phyloP scores from a whole-genome alignment of 2,329 filamentous ascomycete species.

The Fusarium drepaniforme region DNA sequence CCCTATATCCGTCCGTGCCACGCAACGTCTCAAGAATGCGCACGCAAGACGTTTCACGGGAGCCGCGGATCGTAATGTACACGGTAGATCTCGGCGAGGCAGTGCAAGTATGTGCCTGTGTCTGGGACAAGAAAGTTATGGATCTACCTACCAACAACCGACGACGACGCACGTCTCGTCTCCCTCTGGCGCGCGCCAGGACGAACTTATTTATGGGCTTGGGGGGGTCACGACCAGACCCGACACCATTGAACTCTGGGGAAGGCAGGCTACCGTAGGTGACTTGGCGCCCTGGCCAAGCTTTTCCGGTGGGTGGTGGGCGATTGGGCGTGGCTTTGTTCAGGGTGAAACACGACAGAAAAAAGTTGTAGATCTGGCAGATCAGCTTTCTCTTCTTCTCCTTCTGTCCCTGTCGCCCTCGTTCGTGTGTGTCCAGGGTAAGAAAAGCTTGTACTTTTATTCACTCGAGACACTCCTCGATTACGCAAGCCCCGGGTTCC shows the following conservation, averaged over 20 bases:
- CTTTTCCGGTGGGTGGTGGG: slow-evolving; percentile 19
- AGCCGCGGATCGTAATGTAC: slow-evolving; percentile 33
- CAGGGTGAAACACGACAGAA: slow-evolving; percentile 25
- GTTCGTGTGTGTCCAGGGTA: background rate
- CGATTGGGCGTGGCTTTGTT: slow-evolving; percentile 19
- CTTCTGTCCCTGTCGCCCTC: background rate
- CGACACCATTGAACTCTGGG: slow-evolving; percentile 31
- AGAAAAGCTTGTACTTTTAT: slow-evolving; percentile 7
- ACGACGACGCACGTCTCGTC: slow-evolving; percentile 1
- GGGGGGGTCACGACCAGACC: background rate
- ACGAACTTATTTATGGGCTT: background rate
- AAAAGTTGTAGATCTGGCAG: slow-evolving; percentile 17
- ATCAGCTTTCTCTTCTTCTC: slow-evolving; percentile 15
- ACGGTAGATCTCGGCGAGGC: slow-evolving; percentile 8
- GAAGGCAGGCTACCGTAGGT: slow-evolving; percentile 23
- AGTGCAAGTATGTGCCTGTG: background rate
- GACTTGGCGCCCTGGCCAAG: slow-evolving; percentile 19
- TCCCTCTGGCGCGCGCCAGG: slow-evolving; percentile 22
- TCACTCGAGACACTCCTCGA: slow-evolving; percentile 18
- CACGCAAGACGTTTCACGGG: slow-evolving; percentile 30
- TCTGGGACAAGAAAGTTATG: slow-evolving; percentile 16
- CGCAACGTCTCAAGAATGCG: slow-evolving; percentile 36
- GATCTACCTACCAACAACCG: slow-evolving; percentile 18
- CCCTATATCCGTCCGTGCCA: slow-evolving; percentile 29
- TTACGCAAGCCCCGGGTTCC: slow-evolving; percentile 40